Percentiles rank a stretch among this genome's conserved stretches.
Evolutionary conservation across 73 alveolate species (phyloP).

Genomic region (Uronychia setigera): DNA sequence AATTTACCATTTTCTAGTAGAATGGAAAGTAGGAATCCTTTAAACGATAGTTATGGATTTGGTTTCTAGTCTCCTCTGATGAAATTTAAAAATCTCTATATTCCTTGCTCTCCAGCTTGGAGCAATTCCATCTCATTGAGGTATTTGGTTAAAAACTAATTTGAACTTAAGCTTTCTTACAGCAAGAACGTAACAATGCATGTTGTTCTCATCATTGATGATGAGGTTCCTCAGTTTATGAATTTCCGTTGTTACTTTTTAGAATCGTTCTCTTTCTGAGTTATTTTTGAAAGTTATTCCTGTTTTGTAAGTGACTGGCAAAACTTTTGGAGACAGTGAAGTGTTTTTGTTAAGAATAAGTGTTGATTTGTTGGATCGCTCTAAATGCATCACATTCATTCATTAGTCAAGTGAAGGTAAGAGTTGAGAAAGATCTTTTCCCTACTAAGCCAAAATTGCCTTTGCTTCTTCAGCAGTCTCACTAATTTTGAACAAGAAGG

Average conservation of each 20-base stretch:
- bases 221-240: constrained; percentile 1
- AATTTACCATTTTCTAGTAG: background rate
- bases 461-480: background rate
- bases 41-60: background rate
- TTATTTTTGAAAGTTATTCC: background rate
- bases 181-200: background rate
- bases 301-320: background rate
- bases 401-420: no score
- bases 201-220: background rate
- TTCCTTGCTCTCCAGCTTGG: background rate
- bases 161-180: background rate
- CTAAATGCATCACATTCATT: background rate
- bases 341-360: background rate
- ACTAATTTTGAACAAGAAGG: background rate
- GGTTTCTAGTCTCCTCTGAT: background rate
- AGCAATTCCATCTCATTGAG: background rate
- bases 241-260: background rate
- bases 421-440: no score
- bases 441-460: no score
- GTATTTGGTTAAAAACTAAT: background rate
- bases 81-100: background rate
- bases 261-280: background rate
- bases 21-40: background rate
- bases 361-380: background rate
- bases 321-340: background rate